Conservation (phyloP, 306 rosid genomes). For the Dryas drummondii region DNA sequence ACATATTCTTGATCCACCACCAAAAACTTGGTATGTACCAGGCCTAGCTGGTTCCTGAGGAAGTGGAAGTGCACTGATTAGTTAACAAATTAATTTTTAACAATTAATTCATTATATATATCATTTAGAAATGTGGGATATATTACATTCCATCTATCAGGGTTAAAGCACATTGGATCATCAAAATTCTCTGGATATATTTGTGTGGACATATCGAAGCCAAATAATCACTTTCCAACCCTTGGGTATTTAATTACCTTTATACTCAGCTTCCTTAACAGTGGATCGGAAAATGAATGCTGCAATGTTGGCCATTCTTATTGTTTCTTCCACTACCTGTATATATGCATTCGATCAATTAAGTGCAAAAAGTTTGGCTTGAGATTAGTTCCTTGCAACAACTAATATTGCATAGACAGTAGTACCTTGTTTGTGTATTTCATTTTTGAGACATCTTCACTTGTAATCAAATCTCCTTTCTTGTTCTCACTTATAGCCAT, state of each 20-base stretch:
- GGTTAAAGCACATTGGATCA: conserved; percentile 27
- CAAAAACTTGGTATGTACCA: conserved; percentile 37
- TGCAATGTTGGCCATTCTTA: conserved; percentile 39
- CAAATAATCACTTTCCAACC: conserved; percentile 14
- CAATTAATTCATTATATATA: too few relatives aligned
- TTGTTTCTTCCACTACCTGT: conserved; percentile 40
- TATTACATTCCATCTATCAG: conserved; percentile 25
- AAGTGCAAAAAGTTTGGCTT: too few relatives aligned
- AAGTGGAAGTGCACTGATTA: background rate
- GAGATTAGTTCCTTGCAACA: too few relatives aligned
- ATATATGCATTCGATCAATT: background rate
- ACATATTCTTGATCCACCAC: conserved; percentile 39
- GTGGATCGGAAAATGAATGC: conserved; percentile 15
- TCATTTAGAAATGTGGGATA: too few relatives aligned
- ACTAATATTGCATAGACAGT: too few relatives aligned
- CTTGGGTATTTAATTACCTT: conserved; percentile 34
- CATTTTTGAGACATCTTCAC: conserved; percentile 32
- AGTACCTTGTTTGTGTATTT: conserved; percentile 38
- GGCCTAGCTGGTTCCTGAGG: conserved; percentile 28
- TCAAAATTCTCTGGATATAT: conserved; percentile 20
- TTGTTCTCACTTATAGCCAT: conserved; percentile 14
- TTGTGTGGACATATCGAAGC: conserved; percentile 23
- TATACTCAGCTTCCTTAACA: conserved; percentile 29
- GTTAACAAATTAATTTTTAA: too few relatives aligned
- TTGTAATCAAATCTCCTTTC: conserved; percentile 28